Conservation (phyloP, 305 asterid species). For the Plantago coronopus region DNA sequence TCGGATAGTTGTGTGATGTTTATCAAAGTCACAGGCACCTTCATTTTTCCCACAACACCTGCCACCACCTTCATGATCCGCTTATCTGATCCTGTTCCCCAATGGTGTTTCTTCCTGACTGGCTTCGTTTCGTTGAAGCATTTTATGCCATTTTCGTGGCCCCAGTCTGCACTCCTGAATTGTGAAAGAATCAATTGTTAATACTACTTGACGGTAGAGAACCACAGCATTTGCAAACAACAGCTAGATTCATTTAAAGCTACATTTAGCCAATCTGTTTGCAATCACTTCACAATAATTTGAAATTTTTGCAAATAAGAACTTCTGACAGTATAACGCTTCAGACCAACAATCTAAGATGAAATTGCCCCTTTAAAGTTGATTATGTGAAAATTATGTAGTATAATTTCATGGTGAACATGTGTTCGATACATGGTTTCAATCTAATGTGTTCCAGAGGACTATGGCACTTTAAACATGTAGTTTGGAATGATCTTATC, state of each 20-base stretch:
- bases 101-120: conserved; percentile 42
- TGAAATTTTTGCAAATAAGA: background rate
- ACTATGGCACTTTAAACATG: too few relatives aligned
- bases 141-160: conserved; percentile 47
- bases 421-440: too few relatives aligned
- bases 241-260: too few relatives aligned
- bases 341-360: too few relatives aligned
- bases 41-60: conserved; percentile 47
- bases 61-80: conserved; percentile 59
- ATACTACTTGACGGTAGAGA: background rate
- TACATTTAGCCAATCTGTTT: too few relatives aligned
- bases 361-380: too few relatives aligned
- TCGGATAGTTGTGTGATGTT: conserved; percentile 83
- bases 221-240: background rate
- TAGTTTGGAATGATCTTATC: too few relatives aligned
- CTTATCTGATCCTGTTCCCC: conserved; percentile 73
- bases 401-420: too few relatives aligned
- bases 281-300: too few relatives aligned
- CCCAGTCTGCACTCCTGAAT: conserved; percentile 71
- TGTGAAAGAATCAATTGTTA: background rate
- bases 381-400: too few relatives aligned
- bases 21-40: conserved; percentile 55
- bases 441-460: too few relatives aligned
- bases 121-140: conserved; percentile 83
- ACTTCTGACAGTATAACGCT: too few relatives aligned